Base-by-base conservation (phyloP, 176 grass and related monocot species). In the Guadua angustifolia region DNA sequence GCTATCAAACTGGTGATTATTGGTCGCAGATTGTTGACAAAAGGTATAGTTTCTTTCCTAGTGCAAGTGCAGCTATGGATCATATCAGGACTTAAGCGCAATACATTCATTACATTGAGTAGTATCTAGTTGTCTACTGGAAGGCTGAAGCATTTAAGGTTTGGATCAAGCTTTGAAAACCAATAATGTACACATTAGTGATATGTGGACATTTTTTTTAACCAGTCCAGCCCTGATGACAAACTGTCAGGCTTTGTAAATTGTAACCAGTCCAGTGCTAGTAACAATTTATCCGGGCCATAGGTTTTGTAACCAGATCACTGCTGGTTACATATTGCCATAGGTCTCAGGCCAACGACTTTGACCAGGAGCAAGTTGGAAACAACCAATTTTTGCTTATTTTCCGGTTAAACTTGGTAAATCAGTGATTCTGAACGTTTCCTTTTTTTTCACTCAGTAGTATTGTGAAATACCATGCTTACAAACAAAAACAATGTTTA, bases 1-100 rank as follows among this genome's bases (percentile, higher is more conserved):
- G 85, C 58, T 98, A 94, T 66, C 91, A 95, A 88, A 91, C 93
- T 74, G 45, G 84, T 83, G 78, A 88, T 66, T 83, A 89, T 79
- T 98, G 96, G 93, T 87, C 85, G 38, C 96, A 98, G 89, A 95
- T 98, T 74, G 86, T 80, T n/a, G 89, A 93, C 57, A 95, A 94
- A 90, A 95, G 96, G 96, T 98, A 97, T 65, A 29, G 15, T 80
- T 82, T 78, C 14, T 79, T 87, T 83, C 43, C 26, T 32, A 39
- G 29, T 43, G 7, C 12, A 73, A 62, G 11, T 82, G 46, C 46
- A 80, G 46, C 40, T 82, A 36, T 45, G 1, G 40, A 36, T 82
- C 53, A 72, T 82, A 61, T 61, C 11, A 73, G 36, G 57, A 58
- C 50, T 44, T 40, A 24, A 39, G 12, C 35, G 2, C 19, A 57